phyloP scores from a whole-genome alignment of 805 yeast species.

The Ogataea parapolymorpha region DNA sequence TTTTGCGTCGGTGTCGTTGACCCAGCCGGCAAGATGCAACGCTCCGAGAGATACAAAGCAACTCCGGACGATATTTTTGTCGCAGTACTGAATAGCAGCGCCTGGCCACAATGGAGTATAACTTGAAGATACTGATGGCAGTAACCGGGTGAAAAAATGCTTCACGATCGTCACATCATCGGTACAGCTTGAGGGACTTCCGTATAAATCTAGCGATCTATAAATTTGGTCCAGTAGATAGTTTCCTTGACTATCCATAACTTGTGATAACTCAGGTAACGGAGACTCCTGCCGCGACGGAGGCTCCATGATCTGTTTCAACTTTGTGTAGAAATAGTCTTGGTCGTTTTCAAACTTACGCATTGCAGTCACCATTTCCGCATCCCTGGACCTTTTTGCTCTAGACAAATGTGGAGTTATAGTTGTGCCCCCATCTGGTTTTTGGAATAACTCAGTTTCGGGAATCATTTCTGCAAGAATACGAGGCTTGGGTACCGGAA shows the following conservation, averaged over 20 bases:
- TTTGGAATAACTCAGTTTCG: constrained; percentile 21
- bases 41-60: constrained; percentile 49
- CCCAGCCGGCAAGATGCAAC: constrained; percentile 36
- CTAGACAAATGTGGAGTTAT: constrained; percentile 19
- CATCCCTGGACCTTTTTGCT: constrained; percentile 10
- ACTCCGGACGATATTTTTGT: constrained; percentile 45
- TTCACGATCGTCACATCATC: constrained; percentile 12
- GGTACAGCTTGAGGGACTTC: background rate
- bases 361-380: background rate
- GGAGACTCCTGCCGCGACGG: background rate
- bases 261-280: background rate
- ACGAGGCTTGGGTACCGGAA: constrained; percentile 10
- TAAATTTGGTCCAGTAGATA: constrained; percentile 9
- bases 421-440: constrained; percentile 15
- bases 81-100: constrained; percentile 46
- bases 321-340: constrained; percentile 5
- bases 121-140: constrained; percentile 39
- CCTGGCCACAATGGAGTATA: constrained; percentile 50
- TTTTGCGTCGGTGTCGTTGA: constrained; percentile 39
- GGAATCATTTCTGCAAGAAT: constrained; percentile 14
- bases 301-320: constrained; percentile 1
- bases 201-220: constrained; percentile 2
- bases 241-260: constrained; percentile 3
- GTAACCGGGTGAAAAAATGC: constrained; percentile 38
- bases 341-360: background rate